A percentile compares a stretch with the other conserved stretches of the same genome.
phyloP scores from a whole-genome alignment of 2,329 filamentous ascomycete species.

The Aspergillus awamori region DNA sequence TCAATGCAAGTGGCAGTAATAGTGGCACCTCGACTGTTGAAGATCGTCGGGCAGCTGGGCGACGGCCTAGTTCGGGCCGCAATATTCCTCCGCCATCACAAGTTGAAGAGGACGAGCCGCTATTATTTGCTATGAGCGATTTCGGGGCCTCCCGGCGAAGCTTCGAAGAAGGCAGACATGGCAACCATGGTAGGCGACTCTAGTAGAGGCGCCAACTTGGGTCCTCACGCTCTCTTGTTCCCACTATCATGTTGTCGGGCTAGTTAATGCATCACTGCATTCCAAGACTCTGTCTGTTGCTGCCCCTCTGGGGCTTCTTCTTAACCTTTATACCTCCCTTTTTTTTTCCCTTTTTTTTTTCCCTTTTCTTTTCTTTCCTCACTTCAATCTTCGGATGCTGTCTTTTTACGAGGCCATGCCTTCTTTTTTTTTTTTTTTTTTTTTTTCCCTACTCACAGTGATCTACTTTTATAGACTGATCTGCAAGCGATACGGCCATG shows the following conservation, averaged over 20 bases:
- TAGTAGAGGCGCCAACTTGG: conserved; percentile 28
- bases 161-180: conserved; percentile 43
- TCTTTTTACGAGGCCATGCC: conserved; percentile 7
- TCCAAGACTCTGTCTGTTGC: background rate
- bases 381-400: conserved; percentile 7
- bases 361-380: conserved; percentile 10
- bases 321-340: background rate
- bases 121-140: conserved; percentile 52
- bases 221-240: background rate
- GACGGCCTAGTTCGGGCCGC: conserved; percentile 40
- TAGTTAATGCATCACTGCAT: background rate
- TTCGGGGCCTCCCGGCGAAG: conserved; percentile 47
- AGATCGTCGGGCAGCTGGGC: conserved; percentile 38
- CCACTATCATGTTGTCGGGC: background rate
- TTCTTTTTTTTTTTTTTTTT: no score
- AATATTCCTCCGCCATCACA: conserved; percentile 31
- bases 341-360: no score
- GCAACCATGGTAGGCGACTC: conserved; percentile 36
- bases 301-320: background rate
- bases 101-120: conserved; percentile 48
- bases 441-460: conserved; percentile 6
- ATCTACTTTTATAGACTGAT: conserved; percentile 28
- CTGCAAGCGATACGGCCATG: conserved; percentile 18
- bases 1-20: conserved; percentile 44
- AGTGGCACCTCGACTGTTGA: conserved; percentile 41